These are phyloP conservation scores for Colletotrichum sp. DNA, from an alignment of 2,329 filamentous ascomycete species.

Conservation along the genomic window DNA sequence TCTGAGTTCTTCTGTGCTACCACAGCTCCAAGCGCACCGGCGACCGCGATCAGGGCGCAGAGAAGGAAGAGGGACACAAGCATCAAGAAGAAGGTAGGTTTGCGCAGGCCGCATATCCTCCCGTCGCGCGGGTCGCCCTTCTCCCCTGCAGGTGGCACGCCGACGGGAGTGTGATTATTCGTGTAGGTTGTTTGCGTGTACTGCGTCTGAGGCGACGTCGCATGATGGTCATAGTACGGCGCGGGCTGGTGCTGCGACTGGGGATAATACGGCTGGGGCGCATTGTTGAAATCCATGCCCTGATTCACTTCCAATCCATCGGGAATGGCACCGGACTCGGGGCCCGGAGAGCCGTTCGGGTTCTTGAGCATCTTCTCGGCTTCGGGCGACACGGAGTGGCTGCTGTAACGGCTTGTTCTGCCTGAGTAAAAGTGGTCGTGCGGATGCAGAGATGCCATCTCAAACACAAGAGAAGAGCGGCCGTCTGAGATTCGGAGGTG, in stretches of 20 bases:
- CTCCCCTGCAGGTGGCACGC: neutral
- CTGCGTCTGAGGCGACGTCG: neutral
- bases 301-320: constrained; percentile 8
- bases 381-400: neutral
- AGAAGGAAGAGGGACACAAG: neutral
- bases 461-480: neutral
- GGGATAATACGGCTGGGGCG: constrained; percentile 4
- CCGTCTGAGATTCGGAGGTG: neutral
- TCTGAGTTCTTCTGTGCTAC: constrained; percentile 1
- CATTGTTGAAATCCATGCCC: neutral
- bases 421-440: neutral
- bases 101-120: constrained; percentile 8
- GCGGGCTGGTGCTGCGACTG: neutral
- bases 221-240: neutral
- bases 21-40: neutral
- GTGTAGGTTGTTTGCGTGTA: neutral
- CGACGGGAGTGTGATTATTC: neutral
- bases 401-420: neutral
- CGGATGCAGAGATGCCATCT: constrained; percentile 6
- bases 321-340: constrained; percentile 7
- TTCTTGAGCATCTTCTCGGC: constrained; percentile 17
- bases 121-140: neutral
- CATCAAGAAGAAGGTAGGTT: constrained; percentile 5
- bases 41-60: neutral
- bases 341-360: neutral